Evolutionary conservation across 768 basidiomycete genomes (phyloP).

Genomic region (Mycena vitilis): DNA sequence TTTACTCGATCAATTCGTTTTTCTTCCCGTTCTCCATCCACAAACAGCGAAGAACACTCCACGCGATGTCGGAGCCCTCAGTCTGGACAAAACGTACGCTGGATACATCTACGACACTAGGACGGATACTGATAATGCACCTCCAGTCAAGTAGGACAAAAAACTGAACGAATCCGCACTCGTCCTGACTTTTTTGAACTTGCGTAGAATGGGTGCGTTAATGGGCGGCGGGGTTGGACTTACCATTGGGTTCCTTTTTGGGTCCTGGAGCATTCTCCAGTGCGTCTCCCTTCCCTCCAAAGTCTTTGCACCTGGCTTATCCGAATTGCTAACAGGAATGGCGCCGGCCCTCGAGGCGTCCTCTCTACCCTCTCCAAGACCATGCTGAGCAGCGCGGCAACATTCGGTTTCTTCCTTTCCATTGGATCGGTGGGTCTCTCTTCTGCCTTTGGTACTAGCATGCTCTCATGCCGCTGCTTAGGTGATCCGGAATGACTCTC

Average conservation of each 20-base stretch:
- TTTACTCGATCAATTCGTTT: constrained; percentile 33
- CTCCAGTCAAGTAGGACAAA: constrained; percentile 68
- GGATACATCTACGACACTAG: constrained; percentile 27
- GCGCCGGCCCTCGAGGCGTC: constrained; percentile 90
- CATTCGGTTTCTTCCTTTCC: constrained; percentile 96
- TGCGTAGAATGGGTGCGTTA: constrained; percentile 86
- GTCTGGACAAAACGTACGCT: constrained; percentile 81
- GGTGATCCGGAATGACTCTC: constrained; percentile 90
- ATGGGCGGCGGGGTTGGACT: constrained; percentile 96
- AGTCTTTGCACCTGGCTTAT: constrained; percentile 11
- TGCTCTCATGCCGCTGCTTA: constrained; percentile 44
- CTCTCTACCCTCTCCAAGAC: constrained; percentile 96
- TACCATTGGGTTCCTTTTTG: constrained; percentile 98
- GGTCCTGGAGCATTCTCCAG: constrained; percentile 92
- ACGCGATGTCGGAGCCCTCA: constrained; percentile 64
- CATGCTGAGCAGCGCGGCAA: constrained; percentile 98
- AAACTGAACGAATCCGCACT: constrained; percentile 5
- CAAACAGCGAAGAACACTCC: constrained; percentile 37
- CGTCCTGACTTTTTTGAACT: constrained; percentile 25
- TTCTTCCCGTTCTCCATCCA: constrained; percentile 18
- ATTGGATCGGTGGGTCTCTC: constrained; percentile 81
- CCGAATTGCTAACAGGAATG: constrained; percentile 64
- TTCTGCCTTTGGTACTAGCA: background rate
- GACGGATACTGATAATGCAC: constrained; percentile 11
- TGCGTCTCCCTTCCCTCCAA: constrained; percentile 49